phyloP scores from a whole-genome alignment of 2,329 filamentous ascomycete species.

The Penicillium frequentans region DNA sequence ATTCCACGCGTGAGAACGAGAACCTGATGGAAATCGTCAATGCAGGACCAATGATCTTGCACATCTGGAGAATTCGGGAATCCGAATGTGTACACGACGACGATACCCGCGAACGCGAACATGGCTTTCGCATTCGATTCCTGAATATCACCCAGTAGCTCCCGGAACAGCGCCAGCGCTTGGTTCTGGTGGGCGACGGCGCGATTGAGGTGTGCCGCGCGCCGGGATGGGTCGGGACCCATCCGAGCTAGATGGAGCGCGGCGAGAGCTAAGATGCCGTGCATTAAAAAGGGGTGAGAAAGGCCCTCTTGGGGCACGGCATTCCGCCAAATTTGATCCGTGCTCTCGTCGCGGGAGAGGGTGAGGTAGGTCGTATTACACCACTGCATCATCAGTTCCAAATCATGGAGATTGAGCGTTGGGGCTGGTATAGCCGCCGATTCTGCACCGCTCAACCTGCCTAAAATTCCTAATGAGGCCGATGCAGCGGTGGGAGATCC shows the following conservation, averaged over 20 bases:
- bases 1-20: constrained; percentile 37
- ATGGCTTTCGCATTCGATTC: constrained; percentile 41
- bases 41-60: constrained; percentile 27
- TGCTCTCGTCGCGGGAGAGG: constrained; percentile 28
- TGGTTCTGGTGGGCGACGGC: constrained; percentile 39
- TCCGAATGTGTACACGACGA: constrained; percentile 41
- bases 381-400: constrained; percentile 45
- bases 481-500: constrained; percentile 18
- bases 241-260: constrained; percentile 36
- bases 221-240: constrained; percentile 21
- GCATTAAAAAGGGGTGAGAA: constrained; percentile 37
- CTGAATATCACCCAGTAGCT: constrained; percentile 32
- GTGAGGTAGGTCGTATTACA: constrained; percentile 35
- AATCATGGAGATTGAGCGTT: constrained; percentile 46
- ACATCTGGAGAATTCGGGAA: constrained; percentile 30
- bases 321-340: constrained; percentile 35
- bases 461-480: constrained; percentile 27
- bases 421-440: constrained; percentile 15
- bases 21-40: constrained; percentile 36
- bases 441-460: constrained; percentile 17
- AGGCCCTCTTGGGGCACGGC: constrained; percentile 35
- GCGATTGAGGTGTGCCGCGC: constrained; percentile 32
- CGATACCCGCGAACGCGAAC: constrained; percentile 39
- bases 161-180: constrained; percentile 35
- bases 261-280: constrained; percentile 36